A percentile compares a stretch with the other conserved stretches of the same genome.
Evolutionary conservation across 345 rosid species (phyloP).

Genomic region (Linum lewisii): DNA sequence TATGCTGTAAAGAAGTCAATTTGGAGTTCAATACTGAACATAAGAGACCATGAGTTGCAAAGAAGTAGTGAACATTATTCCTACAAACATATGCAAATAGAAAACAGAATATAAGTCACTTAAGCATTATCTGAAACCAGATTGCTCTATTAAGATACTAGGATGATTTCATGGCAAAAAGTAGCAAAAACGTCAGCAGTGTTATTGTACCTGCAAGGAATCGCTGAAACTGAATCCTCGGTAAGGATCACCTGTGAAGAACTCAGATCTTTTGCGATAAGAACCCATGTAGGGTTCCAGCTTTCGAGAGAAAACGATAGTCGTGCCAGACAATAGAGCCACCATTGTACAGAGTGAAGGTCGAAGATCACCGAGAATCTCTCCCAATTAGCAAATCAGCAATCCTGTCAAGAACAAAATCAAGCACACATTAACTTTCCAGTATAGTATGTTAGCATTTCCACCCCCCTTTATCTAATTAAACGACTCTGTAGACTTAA

Average conservation of each 20-base stretch:
- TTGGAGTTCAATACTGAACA: not conserved
- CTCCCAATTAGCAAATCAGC: no score
- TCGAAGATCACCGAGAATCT: no score
- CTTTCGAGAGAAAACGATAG: conserved; percentile 14
- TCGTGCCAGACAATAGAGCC: conserved; percentile 14
- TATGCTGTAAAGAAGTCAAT: conserved; percentile 30
- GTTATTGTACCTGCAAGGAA: conserved; percentile 50
- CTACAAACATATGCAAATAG: not conserved
- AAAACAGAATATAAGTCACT: not conserved
- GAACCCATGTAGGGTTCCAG: conserved; percentile 23
- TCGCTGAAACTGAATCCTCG: conserved; percentile 27
- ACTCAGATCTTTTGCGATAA: conserved; percentile 10
- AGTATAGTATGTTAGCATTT: no score
- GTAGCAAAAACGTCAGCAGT: not conserved
- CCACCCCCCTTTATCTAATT: no score
- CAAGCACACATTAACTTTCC: no score
- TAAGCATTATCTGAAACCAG: no score
- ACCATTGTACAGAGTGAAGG: conserved; percentile 7
- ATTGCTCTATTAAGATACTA: not conserved
- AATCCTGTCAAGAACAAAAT: no score
- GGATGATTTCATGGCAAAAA: not conserved
- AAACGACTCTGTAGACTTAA: no score
- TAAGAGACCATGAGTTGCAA: conserved; percentile 1
- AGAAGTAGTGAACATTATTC: not conserved
- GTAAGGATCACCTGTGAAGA: conserved; percentile 16